Evolutionary conservation across 768 basidiomycete species (phyloP).

Genomic region (Pleurotus tuoliensis): DNA sequence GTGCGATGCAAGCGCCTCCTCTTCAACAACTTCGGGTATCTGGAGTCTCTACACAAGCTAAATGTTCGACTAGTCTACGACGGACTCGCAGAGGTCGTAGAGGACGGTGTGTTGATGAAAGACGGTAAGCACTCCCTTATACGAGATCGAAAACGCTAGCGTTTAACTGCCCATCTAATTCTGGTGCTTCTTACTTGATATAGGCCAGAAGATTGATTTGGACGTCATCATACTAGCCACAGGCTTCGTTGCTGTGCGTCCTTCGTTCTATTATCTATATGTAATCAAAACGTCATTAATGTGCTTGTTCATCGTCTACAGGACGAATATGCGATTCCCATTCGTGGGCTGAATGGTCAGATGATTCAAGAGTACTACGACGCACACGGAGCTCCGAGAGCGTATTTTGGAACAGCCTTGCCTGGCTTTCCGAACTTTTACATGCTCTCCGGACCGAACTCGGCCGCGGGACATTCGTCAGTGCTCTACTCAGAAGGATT

Average conservation of each 20-base stretch:
- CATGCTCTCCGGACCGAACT: constrained; percentile 39
- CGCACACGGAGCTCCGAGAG: constrained; percentile 35
- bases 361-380: constrained; percentile 39
- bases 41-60: constrained; percentile 36
- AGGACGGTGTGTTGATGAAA: constrained; percentile 39
- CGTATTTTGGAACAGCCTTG: constrained; percentile 38
- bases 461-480: constrained; percentile 39
- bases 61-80: constrained; percentile 46
- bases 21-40: constrained; percentile 40
- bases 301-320: constrained; percentile 10
- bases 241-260: constrained; percentile 27
- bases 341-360: constrained; percentile 24
- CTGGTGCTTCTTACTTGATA: too few species aligned
- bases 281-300: neutral
- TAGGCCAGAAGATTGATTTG: constrained; percentile 32
- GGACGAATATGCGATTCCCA: constrained; percentile 29
- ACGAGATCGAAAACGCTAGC: neutral
- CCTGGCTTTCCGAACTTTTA: constrained; percentile 47
- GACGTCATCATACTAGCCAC: constrained; percentile 40
- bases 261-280: neutral
- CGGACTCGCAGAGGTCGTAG: constrained; percentile 32
- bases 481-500: constrained; percentile 37
- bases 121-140: constrained; percentile 22
- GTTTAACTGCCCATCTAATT: too few species aligned
- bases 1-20: constrained; percentile 54